Conservation (phyloP, 2,329 filamentous ascomycete species). For the Xylaria sp. region DNA sequence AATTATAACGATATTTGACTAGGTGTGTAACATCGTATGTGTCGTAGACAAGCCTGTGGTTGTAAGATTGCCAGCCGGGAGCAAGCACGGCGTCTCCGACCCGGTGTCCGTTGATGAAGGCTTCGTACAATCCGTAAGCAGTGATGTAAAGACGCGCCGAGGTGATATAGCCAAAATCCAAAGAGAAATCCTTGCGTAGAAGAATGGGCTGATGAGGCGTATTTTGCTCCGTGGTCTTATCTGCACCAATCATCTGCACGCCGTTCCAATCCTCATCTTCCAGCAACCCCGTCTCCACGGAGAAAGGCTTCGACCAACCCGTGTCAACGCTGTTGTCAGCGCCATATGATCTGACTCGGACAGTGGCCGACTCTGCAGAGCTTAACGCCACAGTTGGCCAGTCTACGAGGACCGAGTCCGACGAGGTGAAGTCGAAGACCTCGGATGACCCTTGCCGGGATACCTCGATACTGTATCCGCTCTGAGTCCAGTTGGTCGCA, state of each 20-base stretch:
- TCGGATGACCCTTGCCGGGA: constrained; percentile 39
- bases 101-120: constrained; percentile 58
- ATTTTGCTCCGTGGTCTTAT: constrained; percentile 45
- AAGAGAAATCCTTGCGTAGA: constrained; percentile 52
- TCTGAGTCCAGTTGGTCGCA: constrained; percentile 56
- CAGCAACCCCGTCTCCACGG: constrained; percentile 53
- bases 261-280: constrained; percentile 48
- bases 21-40: constrained; percentile 62
- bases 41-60: constrained; percentile 62
- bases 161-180: constrained; percentile 38
- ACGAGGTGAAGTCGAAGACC: constrained; percentile 49
- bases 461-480: constrained; percentile 58
- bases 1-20: constrained; percentile 53
- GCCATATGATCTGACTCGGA: constrained; percentile 52
- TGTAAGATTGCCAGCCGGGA: constrained; percentile 65
- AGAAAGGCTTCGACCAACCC: constrained; percentile 48
- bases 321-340: constrained; percentile 40
- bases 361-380: constrained; percentile 48
- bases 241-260: constrained; percentile 48
- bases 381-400: constrained; percentile 56
- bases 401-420: constrained; percentile 55
- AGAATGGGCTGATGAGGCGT: constrained; percentile 47
- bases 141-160: constrained; percentile 61
- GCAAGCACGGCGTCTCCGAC: constrained; percentile 57
- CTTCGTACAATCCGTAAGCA: constrained; percentile 58